A percentile compares a stretch with the other conserved stretches of the same genome.
Conservation (phyloP, 352 stramenopile genomes). For the Pythium sukuiense region DNA sequence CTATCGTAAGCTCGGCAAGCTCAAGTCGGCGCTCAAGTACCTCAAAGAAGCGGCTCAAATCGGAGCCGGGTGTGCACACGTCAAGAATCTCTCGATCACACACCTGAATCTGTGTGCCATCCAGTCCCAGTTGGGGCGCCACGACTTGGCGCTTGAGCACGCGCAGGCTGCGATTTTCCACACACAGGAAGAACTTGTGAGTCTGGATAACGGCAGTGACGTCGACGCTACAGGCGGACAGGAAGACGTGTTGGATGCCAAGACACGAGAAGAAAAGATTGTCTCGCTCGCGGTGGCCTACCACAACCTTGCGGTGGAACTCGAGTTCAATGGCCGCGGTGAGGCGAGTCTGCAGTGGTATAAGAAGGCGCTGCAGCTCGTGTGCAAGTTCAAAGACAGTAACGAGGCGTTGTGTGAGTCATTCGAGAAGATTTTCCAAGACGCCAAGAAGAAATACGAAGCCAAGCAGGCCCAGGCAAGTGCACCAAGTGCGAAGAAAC, state of each 20-base stretch:
- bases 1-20: conserved; percentile 75
- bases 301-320: conserved; percentile 76
- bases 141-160: conserved; percentile 72
- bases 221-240: not conserved
- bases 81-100: conserved; percentile 81
- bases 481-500: conserved; percentile 17
- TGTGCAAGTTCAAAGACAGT: conserved; percentile 58
- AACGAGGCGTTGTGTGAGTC: conserved; percentile 63
- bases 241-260: conserved; percentile 47
- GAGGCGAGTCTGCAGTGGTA: conserved; percentile 84
- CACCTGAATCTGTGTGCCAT: conserved; percentile 83
- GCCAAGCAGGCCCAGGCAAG: conserved; percentile 15
- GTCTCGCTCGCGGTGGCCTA: conserved; percentile 77
- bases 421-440: conserved; percentile 73
- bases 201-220: conserved; percentile 36
- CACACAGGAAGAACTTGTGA: conserved; percentile 76
- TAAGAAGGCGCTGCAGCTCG: conserved; percentile 76
- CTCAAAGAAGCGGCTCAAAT: conserved; percentile 67
- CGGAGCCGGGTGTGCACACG: conserved; percentile 46
- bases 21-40: conserved; percentile 76
- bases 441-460: conserved; percentile 66
- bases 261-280: conserved; percentile 71
- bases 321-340: conserved; percentile 70
- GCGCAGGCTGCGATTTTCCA: conserved; percentile 81
- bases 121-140: conserved; percentile 67